Conservation (phyloP, 768 basidiomycete genomes). For the Trametes maxima region DNA sequence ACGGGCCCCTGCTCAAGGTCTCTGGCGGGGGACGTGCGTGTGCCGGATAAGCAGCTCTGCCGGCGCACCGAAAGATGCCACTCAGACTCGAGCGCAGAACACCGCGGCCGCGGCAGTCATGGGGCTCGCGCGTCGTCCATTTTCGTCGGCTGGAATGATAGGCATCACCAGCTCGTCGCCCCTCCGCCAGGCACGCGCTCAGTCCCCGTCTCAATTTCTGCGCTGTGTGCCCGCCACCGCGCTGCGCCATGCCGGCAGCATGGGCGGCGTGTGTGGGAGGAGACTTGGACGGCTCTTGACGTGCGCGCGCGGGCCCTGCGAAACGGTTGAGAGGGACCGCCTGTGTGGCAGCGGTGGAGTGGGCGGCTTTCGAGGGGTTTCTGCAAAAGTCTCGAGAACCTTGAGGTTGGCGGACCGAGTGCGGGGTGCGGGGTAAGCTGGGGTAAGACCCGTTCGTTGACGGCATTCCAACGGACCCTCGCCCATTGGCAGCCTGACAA, state of each 20-base stretch:
- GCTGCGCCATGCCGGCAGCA: background rate
- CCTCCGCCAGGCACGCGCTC: conserved; percentile 6
- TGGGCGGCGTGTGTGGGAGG: too few species aligned
- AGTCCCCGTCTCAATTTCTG: background rate
- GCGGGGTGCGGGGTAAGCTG: conserved; percentile 1
- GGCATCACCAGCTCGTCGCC: background rate
- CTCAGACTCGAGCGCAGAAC: background rate
- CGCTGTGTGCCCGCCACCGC: background rate
- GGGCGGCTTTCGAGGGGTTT: background rate
- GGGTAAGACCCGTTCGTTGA: background rate
- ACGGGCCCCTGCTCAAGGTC: background rate
- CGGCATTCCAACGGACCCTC: background rate
- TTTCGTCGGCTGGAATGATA: conserved; percentile 10
- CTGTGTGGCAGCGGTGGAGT: too few species aligned
- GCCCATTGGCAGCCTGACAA: background rate
- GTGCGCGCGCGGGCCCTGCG: too few species aligned
- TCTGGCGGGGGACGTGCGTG: background rate
- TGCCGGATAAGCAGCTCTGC: conserved; percentile 16
- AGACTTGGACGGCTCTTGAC: too few species aligned
- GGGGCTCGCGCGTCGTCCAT: conserved; percentile 6
- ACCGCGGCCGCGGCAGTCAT: background rate
- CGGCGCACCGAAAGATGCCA: background rate
- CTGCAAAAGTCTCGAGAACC: background rate
- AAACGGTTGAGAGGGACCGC: too few species aligned
- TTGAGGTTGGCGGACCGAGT: background rate